Conservation (phyloP, 768 basidiomycete species). For the Hemileccinum impolitum region DNA sequence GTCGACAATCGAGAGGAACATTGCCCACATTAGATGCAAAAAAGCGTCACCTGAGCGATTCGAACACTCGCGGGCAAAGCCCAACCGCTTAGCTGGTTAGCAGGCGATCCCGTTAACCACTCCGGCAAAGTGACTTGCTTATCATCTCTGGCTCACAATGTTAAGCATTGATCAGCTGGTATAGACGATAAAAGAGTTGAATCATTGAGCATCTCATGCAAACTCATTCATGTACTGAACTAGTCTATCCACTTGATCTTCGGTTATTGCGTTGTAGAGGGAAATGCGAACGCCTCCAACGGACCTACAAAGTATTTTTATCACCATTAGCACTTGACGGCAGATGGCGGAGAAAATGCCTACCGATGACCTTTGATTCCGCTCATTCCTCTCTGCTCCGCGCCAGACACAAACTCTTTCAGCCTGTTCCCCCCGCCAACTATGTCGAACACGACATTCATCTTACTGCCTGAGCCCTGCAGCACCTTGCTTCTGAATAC, state of each 20-base stretch:
- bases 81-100: conserved; percentile 55
- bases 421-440: conserved; percentile 70
- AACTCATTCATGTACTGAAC: conserved; percentile 61
- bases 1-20: neutral
- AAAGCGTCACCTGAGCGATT: conserved; percentile 59
- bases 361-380: conserved; percentile 92
- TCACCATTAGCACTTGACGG: neutral
- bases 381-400: conserved; percentile 75
- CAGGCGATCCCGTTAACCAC: conserved; percentile 90
- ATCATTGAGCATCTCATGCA: conserved; percentile 16
- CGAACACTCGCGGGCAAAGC: conserved; percentile 62
- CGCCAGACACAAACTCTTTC: conserved; percentile 74
- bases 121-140: conserved; percentile 81
- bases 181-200: neutral
- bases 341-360: conserved; percentile 31
- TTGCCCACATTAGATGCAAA: conserved; percentile 17
- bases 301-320: conserved; percentile 36
- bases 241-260: conserved; percentile 63
- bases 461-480: conserved; percentile 80
- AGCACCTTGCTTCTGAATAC: conserved; percentile 70
- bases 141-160: rapidly evolving
- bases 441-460: conserved; percentile 91
- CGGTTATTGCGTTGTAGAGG: conserved; percentile 84
- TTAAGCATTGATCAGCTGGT: too few relatives aligned
- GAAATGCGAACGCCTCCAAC: conserved; percentile 77